A percentile compares a stretch with the other conserved stretches of the same genome.
phyloP scores from a whole-genome alignment of 441 rosid genomes.

The Euphorbia celastroides region DNA sequence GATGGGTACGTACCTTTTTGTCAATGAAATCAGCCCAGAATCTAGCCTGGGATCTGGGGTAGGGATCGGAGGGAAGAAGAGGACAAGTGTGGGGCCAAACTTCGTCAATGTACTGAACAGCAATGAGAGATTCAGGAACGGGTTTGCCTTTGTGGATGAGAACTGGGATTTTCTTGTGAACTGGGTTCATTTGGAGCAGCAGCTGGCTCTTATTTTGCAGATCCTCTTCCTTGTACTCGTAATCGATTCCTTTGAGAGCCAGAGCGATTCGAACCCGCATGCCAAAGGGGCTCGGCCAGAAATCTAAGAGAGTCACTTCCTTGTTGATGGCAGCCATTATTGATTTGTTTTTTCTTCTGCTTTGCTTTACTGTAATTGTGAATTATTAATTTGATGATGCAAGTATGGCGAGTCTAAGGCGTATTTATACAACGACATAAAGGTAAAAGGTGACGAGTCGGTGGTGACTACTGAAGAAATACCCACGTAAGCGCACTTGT shows the following conservation, averaged over 20 bases:
- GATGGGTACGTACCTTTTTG: not conserved
- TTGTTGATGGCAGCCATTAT: too few relatives aligned
- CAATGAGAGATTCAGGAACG: too few relatives aligned
- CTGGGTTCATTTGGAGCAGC: not conserved
- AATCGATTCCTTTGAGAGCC: slow-evolving; percentile 9
- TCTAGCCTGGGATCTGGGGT: not conserved
- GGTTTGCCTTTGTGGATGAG: too few relatives aligned
- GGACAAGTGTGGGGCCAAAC: not conserved
- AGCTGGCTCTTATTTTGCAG: slow-evolving; percentile 1
- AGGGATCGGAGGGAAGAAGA: not conserved
- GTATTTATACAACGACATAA: too few relatives aligned
- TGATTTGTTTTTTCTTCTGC: too few relatives aligned
- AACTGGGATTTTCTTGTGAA: not conserved
- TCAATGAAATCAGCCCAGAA: not conserved
- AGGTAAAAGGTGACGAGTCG: too few relatives aligned
- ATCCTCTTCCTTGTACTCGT: slow-evolving; percentile 6
- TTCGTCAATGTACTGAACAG: too few relatives aligned
- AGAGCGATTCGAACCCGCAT: slow-evolving; percentile 14
- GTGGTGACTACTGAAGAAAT: too few relatives aligned
- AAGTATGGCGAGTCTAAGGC: too few relatives aligned
- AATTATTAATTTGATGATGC: too few relatives aligned
- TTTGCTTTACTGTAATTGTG: too few relatives aligned
- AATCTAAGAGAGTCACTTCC: not conserved
- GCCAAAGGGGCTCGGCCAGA: not conserved
- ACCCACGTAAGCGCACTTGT: too few relatives aligned